Base-by-base conservation (phyloP, 1,284 basidiomycete genomes). In the Malassezia caprae region DNA sequence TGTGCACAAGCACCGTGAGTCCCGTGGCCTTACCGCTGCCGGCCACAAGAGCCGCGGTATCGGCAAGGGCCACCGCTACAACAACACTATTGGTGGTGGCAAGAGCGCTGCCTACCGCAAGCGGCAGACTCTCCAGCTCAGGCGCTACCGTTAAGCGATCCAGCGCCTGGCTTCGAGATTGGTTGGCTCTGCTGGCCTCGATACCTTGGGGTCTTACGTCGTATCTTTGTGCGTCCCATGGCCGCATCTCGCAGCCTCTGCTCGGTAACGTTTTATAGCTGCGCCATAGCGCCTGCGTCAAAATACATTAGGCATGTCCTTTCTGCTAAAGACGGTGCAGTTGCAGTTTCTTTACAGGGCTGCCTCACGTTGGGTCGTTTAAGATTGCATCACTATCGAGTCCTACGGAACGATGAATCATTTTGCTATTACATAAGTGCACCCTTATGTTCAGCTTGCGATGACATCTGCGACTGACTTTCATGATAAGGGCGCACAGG, bases 1-100 rank as follows among this genome's bases (percentile, higher is more conserved):
- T 24, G 93, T 98, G 53, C 94, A 98, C 86, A 99, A 96, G 81
- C 89, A 86, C 77, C 86, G 94, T 76, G 94, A 99, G 79, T 82
- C 88, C 68, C 89, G 94, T 77, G 94, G 94, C 69, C 89, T 99
- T 69, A 99, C 94, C 73, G 84, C 85, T 75, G 84, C 88, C 66
- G 93, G 93, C 76, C 96, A 96, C 80, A 85, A 90, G 73, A 65
- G 62, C 53, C 60, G 69, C 37, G 64, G 58, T 23, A 64, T 66
- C 39, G 91, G 90, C 81, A 96, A 96, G 79, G 94, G 94, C 56
- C 84, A 89, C 77, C 84, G 85, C 66, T 82, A 88, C 88, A 96
- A 96, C 81, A 88, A 96, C 78, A 85, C 86, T 60, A 88, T 58
- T 48, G 62, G 64, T 35, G 67, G 68, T 35, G 68, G 89, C 56